phyloP scores from a whole-genome alignment of 306 rosid genomes.

The Inga leiocalycina region DNA sequence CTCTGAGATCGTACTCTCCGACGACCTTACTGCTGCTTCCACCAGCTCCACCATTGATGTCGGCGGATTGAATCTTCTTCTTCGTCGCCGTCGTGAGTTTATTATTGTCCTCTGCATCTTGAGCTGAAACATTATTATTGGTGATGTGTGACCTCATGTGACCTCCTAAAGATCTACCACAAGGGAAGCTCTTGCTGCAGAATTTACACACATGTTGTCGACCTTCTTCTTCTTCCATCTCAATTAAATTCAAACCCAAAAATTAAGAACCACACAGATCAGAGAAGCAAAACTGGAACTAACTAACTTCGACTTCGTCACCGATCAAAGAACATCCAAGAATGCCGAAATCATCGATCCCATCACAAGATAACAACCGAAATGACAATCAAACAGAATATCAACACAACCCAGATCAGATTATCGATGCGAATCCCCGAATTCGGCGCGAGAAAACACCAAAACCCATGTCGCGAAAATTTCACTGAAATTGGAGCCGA shows the following conservation, averaged over 20 bases:
- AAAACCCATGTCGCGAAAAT: conserved; percentile 33
- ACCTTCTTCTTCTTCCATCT: conserved; percentile 54
- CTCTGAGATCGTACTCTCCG: conserved; percentile 66
- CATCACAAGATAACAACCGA: conserved; percentile 36
- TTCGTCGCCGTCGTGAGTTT: conserved; percentile 29
- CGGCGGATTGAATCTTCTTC: conserved; percentile 34
- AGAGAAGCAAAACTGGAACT: conserved; percentile 26
- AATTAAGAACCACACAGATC: conserved; percentile 16
- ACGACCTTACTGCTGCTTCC: conserved; percentile 3
- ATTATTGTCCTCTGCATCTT: conserved; percentile 35
- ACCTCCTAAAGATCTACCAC: conserved; percentile 94
- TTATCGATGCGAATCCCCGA: conserved; percentile 41
- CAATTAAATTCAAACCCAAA: background rate
- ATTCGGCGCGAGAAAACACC: conserved; percentile 27
- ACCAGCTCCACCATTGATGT: conserved; percentile 39
- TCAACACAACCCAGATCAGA: conserved; percentile 51
- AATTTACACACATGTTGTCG: conserved; percentile 76
- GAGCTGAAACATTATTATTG: conserved; percentile 33
- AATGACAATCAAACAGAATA: conserved; percentile 36
- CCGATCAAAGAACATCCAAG: conserved; percentile 40
- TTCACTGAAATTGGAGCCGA: conserved; percentile 34
- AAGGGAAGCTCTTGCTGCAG: conserved; percentile 78
- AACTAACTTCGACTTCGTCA: background rate
- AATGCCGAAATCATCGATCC: conserved; percentile 50
- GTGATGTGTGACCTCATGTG: conserved; percentile 92